A percentile compares a stretch with the other conserved stretches of the same genome.
Conservation (phyloP, 129 eudicot species). For the Centella asiatica region DNA sequence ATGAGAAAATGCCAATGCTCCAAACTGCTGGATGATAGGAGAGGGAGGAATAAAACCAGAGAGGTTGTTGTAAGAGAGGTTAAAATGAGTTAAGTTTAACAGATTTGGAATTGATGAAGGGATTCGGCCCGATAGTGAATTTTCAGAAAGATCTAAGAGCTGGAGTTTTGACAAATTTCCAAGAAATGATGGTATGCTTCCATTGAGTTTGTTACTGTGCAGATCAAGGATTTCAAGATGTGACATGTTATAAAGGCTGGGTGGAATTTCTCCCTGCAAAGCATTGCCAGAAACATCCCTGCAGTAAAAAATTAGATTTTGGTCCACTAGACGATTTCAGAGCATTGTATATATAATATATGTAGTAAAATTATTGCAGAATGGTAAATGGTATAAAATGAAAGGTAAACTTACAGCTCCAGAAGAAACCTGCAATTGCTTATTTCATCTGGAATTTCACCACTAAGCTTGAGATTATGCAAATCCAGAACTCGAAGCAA, state of each 20-base stretch:
- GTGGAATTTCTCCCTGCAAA: constrained; percentile 67
- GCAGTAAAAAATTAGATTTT: constrained; percentile 22
- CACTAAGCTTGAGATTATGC: constrained; percentile 58
- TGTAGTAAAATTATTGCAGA: constrained; percentile 2
- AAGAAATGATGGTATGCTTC: constrained; percentile 56
- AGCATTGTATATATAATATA: not conserved
- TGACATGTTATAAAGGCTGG: constrained; percentile 69
- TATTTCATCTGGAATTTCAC: constrained; percentile 59
- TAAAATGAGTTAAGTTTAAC: constrained; percentile 49
- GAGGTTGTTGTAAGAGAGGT: constrained; percentile 64
- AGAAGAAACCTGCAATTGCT: constrained; percentile 79
- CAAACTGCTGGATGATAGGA: constrained; percentile 41
- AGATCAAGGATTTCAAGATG: constrained; percentile 74
- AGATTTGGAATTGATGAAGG: constrained; percentile 48
- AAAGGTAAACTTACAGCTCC: constrained; percentile 66
- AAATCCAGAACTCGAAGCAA: constrained; percentile 73
- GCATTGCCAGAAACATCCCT: constrained; percentile 77
- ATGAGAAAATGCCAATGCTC: constrained; percentile 49
- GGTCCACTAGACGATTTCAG: constrained; percentile 7
- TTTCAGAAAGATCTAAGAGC: constrained; percentile 65
- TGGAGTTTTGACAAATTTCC: constrained; percentile 62
- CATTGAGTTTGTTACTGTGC: constrained; percentile 60
- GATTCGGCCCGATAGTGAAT: constrained; percentile 60
- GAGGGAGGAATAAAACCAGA: constrained; percentile 59
- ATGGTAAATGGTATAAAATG: constrained; percentile 5